Conservation (phyloP, 1,284 basidiomycete genomes). For the Naganishia cerealis region DNA sequence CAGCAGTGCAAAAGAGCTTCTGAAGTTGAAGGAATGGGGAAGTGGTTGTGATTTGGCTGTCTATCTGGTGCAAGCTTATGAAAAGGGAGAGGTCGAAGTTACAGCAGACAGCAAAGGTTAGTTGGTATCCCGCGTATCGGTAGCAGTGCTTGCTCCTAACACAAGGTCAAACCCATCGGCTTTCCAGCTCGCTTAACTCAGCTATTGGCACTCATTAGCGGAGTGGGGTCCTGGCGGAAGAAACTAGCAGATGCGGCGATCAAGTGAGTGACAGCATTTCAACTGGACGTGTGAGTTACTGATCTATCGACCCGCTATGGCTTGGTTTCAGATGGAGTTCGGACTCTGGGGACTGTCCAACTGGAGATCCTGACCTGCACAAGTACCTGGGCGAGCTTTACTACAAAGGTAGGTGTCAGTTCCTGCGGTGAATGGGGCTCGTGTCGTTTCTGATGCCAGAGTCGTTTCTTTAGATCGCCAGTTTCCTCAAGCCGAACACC, state of each 20-base stretch:
- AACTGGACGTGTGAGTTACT: slow-evolving; percentile 8
- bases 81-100: slow-evolving; percentile 66
- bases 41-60: slow-evolving; percentile 78
- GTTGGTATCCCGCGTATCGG: slow-evolving; percentile 42
- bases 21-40: slow-evolving; percentile 82
- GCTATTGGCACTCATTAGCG: slow-evolving; percentile 55
- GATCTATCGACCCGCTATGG: not conserved
- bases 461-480: slow-evolving; percentile 62
- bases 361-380: slow-evolving; percentile 79
- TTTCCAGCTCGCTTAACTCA: slow-evolving; percentile 51
- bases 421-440: not conserved
- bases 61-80: slow-evolving; percentile 78
- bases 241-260: slow-evolving; percentile 55
- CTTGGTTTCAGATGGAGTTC: slow-evolving; percentile 71
- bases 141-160: not conserved
- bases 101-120: slow-evolving; percentile 68
- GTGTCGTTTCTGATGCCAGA: not conserved
- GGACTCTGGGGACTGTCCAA: slow-evolving; percentile 70
- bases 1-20: slow-evolving; percentile 74
- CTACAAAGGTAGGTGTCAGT: slow-evolving; percentile 69
- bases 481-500: slow-evolving; percentile 71
- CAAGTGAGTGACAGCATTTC: slow-evolving; percentile 40
- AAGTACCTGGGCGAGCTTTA: slow-evolving; percentile 83
- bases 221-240: slow-evolving; percentile 56
- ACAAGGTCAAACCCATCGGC: not conserved